Evolutionary conservation across 768 basidiomycete species (phyloP).

Genomic region (Pholiota conissans): DNA sequence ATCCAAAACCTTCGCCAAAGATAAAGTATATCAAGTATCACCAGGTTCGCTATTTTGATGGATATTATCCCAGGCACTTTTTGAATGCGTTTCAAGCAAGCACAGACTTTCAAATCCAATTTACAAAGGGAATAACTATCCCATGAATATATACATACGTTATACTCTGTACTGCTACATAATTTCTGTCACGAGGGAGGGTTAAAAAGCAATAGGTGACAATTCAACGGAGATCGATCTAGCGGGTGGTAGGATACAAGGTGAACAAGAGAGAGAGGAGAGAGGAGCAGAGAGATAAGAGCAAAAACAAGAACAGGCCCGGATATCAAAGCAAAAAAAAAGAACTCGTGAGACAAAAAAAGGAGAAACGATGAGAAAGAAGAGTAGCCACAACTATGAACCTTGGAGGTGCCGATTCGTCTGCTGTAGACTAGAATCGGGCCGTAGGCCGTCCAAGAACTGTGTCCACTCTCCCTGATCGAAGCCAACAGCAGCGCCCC

Average conservation of each 20-base stretch:
- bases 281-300: neutral
- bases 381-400: constrained; percentile 25
- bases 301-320: neutral
- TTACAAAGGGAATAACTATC: constrained; percentile 41
- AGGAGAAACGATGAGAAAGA: constrained; percentile 16
- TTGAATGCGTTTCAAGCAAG: too few relatives aligned
- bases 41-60: neutral
- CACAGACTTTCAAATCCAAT: constrained; percentile 34
- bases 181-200: constrained; percentile 13
- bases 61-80: neutral
- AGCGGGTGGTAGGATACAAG: constrained; percentile 4
- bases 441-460: constrained; percentile 64
- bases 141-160: constrained; percentile 21
- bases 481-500: constrained; percentile 75
- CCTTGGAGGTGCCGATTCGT: constrained; percentile 34
- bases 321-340: constrained; percentile 19
- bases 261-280: neutral
- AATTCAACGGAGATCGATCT: neutral
- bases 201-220: constrained; percentile 7
- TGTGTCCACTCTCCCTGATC: constrained; percentile 75
- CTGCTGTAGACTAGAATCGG: constrained; percentile 27
- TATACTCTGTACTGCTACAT: constrained; percentile 35
- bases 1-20: neutral
- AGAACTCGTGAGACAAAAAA: constrained; percentile 18
- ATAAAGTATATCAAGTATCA: neutral